Conservation (phyloP, 2,329 filamentous ascomycete genomes). For the Verruconis gallopava region DNA sequence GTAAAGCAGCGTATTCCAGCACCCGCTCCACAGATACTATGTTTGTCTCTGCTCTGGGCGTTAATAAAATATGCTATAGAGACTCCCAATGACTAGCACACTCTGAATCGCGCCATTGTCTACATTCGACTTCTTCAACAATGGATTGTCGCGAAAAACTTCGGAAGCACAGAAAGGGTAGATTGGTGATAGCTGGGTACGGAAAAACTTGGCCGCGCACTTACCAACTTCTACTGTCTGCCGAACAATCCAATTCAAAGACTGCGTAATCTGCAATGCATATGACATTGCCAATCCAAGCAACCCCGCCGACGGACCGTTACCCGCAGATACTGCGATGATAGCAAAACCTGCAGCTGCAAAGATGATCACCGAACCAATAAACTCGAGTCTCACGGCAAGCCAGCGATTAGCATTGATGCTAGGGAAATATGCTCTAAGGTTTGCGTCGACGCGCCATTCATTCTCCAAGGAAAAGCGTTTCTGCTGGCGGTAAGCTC, state of each 20-base stretch:
- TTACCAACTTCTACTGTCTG: constrained; percentile 86
- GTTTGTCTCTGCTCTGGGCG: constrained; percentile 63
- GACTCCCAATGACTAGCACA: too few relatives aligned
- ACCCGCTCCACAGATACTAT: constrained; percentile 98
- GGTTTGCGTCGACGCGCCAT: constrained; percentile 90
- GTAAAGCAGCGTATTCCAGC: constrained; percentile 82
- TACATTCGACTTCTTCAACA: too few relatives aligned
- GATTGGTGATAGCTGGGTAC: too few relatives aligned
- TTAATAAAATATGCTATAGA: too few relatives aligned
- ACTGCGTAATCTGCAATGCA: constrained; percentile 90
- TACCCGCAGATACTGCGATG: constrained; percentile 60
- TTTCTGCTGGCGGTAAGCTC: constrained; percentile 79
- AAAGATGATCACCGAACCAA: constrained; percentile 88
- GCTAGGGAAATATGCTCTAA: constrained; percentile 89
- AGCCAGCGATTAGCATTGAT: constrained; percentile 87
- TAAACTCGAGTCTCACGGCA: constrained; percentile 86
- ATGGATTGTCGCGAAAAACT: too few relatives aligned
- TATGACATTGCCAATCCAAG: constrained; percentile 96
- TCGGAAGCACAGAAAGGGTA: too few relatives aligned
- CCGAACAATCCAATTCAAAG: constrained; percentile 96
- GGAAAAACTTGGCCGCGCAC: too few relatives aligned
- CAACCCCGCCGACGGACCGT: constrained; percentile 52
- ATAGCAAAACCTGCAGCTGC: constrained; percentile 72
- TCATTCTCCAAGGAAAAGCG: constrained; percentile 90
- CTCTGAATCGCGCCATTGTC: too few relatives aligned